Conservation (phyloP, 371 early-diverging fungal species). For the Gilbertella persicaria region DNA sequence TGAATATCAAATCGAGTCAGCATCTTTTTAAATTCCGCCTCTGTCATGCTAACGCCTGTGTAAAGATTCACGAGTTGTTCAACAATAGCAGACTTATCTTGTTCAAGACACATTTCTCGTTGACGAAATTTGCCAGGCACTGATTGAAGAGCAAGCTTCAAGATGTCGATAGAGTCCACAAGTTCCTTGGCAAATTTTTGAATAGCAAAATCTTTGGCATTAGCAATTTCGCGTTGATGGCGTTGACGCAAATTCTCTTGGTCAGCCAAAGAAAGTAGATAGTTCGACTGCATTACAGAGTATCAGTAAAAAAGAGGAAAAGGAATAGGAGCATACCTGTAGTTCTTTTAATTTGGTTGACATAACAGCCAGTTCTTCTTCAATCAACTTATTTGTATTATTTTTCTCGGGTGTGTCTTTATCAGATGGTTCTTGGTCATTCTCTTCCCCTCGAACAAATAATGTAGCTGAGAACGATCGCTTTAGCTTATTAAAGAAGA, state of each 20-base stretch:
- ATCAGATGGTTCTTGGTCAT: too few species aligned
- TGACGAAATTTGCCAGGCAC: conserved; percentile 47
- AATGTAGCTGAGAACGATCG: too few species aligned
- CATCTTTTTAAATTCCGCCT: conserved; percentile 71
- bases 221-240: conserved; percentile 73
- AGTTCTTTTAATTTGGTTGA: too few species aligned
- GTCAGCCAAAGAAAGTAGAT: conserved; percentile 88
- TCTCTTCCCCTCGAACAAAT: too few species aligned
- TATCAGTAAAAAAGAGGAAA: neutral
- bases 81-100: conserved; percentile 1
- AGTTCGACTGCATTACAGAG: too few species aligned
- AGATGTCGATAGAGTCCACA: conserved; percentile 82
- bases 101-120: conserved; percentile 13
- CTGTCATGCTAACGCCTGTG: conserved; percentile 84
- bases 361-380: too few species aligned
- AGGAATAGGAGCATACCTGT: too few species aligned
- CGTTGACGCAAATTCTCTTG: conserved; percentile 87
- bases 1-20: conserved; percentile 68
- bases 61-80: conserved; percentile 68
- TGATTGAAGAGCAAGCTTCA: conserved; percentile 75
- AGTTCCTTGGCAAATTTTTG: conserved; percentile 93
- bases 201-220: conserved; percentile 75
- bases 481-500: too few species aligned
- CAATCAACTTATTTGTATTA: too few species aligned
- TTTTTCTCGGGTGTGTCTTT: too few species aligned